Percentiles rank a stretch among this genome's conserved stretches.
Conservation (phyloP, 495 filamentous ascomycete genomes). For the Friedmanniomyces endolithicus region DNA sequence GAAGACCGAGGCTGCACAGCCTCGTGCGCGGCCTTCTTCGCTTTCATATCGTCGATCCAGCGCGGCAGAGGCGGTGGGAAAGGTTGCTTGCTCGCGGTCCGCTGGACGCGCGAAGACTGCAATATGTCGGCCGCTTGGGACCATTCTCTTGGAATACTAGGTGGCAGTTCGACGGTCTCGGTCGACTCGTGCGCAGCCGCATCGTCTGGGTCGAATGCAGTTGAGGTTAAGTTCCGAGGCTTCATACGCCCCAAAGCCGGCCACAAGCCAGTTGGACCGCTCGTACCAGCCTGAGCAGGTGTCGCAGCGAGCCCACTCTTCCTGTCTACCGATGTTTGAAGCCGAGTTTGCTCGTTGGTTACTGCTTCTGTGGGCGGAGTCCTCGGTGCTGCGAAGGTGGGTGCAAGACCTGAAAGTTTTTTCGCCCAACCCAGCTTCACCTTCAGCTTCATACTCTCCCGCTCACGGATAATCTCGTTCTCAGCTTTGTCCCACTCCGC, state of each 20-base stretch:
- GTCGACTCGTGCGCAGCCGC: slow-evolving; percentile 19
- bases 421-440: too few species aligned
- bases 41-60: slow-evolving; percentile 3
- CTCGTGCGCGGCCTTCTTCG: not conserved
- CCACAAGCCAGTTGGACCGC: not conserved
- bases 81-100: slow-evolving; percentile 2
- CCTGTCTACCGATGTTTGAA: not conserved
- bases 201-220: slow-evolving; percentile 10
- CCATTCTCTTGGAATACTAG: slow-evolving; percentile 10
- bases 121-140: slow-evolving; percentile 14
- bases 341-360: not conserved
- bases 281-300: not conserved
- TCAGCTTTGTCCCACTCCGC: slow-evolving; percentile 5
- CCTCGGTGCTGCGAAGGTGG: too few species aligned
- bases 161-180: slow-evolving; percentile 1
- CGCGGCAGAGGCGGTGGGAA: slow-evolving; percentile 2
- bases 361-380: too few species aligned
- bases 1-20: not conserved
- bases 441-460: not conserved
- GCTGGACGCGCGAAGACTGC: slow-evolving; percentile 14
- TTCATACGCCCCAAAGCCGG: slow-evolving; percentile 11
- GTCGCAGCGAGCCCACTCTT: not conserved
- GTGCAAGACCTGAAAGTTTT: too few species aligned
- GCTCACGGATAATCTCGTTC: not conserved
- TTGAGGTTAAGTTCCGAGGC: not conserved